Conservation (phyloP, 371 early-diverging fungal genomes). For the Syncephalastrum monosporum region DNA sequence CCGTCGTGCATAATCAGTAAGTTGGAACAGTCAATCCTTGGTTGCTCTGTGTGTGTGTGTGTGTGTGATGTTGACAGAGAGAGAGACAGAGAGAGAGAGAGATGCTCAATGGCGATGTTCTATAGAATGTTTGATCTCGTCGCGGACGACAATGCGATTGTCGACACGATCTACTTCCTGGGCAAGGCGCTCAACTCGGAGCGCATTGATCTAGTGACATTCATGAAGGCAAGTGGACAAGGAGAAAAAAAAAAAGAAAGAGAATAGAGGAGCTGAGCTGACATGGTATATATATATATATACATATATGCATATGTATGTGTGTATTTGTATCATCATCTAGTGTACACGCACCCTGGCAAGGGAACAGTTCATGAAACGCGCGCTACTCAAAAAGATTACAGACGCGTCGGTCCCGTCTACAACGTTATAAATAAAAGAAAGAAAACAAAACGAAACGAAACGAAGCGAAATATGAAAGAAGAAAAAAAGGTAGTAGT, state of each 20-base stretch:
- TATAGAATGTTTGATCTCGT: slow-evolving; percentile 77
- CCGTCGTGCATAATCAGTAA: slow-evolving; percentile 80
- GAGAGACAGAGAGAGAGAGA: background rate
- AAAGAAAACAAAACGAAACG: too few relatives aligned
- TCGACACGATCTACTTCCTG: slow-evolving; percentile 86
- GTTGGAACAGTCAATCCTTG: background rate
- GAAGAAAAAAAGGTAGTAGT: too few relatives aligned
- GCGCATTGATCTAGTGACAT: slow-evolving; percentile 61
- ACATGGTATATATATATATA: slow-evolving; percentile 9
- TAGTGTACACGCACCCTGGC: slow-evolving; percentile 77
- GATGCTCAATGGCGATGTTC: background rate
- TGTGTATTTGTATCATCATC: background rate
- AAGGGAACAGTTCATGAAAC: slow-evolving; percentile 85
- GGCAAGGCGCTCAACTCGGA: slow-evolving; percentile 76
- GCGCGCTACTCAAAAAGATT: slow-evolving; percentile 78
- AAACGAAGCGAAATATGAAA: too few relatives aligned
- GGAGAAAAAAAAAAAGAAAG: slow-evolving; percentile 2
- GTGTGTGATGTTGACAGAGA: too few relatives aligned
- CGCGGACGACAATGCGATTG: slow-evolving; percentile 87
- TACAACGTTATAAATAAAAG: too few relatives aligned
- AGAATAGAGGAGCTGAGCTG: slow-evolving; percentile 6
- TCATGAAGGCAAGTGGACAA: slow-evolving; percentile 60
- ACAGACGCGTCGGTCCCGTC: too few relatives aligned
- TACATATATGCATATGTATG: too few relatives aligned
- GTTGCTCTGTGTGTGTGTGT: too few relatives aligned